Evolutionary conservation across 2,329 filamentous ascomycete species (phyloP), one percentile per base, ranked within the genome.

Genomic region (Talaromyces atroroseus): DNA sequence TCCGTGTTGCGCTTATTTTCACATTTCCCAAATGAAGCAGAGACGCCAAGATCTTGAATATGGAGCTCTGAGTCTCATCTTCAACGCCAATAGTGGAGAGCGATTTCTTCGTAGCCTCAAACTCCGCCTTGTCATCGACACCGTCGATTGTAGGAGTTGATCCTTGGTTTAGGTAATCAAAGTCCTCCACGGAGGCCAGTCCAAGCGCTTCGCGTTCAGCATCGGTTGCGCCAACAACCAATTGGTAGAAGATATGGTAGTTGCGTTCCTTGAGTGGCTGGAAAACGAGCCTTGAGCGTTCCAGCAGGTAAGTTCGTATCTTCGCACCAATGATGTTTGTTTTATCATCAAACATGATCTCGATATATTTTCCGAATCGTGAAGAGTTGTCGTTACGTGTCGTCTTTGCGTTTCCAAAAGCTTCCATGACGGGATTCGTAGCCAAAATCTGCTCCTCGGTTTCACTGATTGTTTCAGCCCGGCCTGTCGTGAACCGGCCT

Each of bases 361-460:
- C 94, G 66, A 99, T 97, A 74, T 99, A 99, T 80, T 99, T 99
- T 73, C 94, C 94, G 75, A 99, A 99, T 68, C 94, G 85, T 44
- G 94, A 99, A 46, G 94, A 99, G 77, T 99, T 99, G 77, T 99
- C 94, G 77, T 99, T 99, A 72, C 94, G 84, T 11, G 94, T 99
- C n/a, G 94, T 99, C 78, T 99, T 99, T 54, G 94, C 94, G 78
- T 99, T 99, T 72, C 94, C 94, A 70, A 99, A 99, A 34, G 94
- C 92, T 83, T 99, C 94, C 94, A 99, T 99, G 71, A 99, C 96
- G 40, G 94, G 94, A 72, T 99, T 99, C 54, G 94, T 99, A 29
- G 94, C 94, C 64, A 99, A 78, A 69, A 99, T 99, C 73, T 95
- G 92, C 78, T 99, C 92, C 76, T 99, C 94, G 1, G 94, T 99